Percentiles rank a stretch among this genome's conserved stretches.
Conservation (phyloP, 2,329 filamentous ascomycete species). For the Purpureocillium takamizusanense region DNA sequence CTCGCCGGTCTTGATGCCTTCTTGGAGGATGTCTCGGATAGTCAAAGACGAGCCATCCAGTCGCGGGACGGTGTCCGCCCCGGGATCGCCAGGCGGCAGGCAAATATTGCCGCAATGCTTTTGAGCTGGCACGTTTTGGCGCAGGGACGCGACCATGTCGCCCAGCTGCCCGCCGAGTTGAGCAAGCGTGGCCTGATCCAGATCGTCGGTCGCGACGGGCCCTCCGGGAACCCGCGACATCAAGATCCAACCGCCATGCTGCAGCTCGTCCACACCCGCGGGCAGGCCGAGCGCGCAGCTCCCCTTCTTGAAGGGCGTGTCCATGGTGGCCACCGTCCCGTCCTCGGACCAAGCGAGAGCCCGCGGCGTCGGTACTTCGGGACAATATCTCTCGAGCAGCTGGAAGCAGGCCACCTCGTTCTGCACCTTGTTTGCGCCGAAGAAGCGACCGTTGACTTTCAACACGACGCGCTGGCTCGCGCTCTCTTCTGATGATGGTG, state of each 20-base stretch:
- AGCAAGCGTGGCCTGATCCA: constrained; percentile 5
- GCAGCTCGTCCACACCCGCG: background rate
- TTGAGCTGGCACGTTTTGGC: constrained; percentile 9
- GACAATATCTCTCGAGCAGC: constrained; percentile 9
- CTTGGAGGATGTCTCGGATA: constrained; percentile 3
- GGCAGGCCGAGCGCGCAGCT: too few relatives aligned
- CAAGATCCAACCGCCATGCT: constrained; percentile 12
- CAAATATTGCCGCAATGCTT: constrained; percentile 9
- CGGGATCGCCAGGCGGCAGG: background rate
- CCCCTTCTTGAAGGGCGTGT: background rate
- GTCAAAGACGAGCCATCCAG: background rate
- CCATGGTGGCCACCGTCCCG: constrained; percentile 3
- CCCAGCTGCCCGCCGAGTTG: constrained; percentile 10
- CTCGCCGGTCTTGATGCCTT: constrained; percentile 5
- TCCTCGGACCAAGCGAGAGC: constrained; percentile 13
- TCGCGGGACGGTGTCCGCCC: background rate
- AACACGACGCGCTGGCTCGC: constrained; percentile 8
- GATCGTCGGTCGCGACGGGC: constrained; percentile 4
- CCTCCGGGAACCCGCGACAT: constrained; percentile 8
- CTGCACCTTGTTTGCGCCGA: constrained; percentile 11
- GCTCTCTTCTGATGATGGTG: too few relatives aligned
- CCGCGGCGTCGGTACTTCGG: constrained; percentile 8
- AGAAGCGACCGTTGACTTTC: constrained; percentile 13
- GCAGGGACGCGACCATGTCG: constrained; percentile 8
- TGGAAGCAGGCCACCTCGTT: constrained; percentile 13